These are phyloP conservation scores for Sutorius australiensis DNA, from an alignment of 768 basidiomycete species.

Conservation along the genomic window DNA sequence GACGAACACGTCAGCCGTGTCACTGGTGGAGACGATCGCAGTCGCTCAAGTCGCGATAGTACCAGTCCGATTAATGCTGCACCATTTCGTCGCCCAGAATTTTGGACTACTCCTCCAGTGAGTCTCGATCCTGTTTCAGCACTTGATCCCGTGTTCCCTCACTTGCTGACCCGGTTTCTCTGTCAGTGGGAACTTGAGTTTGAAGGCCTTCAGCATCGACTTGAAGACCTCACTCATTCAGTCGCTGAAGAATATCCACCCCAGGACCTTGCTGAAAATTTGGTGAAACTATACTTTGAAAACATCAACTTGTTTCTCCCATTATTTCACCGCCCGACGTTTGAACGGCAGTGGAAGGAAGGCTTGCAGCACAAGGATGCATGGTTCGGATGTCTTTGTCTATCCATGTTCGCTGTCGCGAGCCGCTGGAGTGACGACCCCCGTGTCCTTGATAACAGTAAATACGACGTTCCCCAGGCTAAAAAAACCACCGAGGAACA, in stretches of 20 bases:
- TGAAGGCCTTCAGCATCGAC: slow-evolving; percentile 41
- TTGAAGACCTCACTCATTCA: slow-evolving; percentile 29
- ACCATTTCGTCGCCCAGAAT: slow-evolving; percentile 40
- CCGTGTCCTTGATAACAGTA: slow-evolving; percentile 45
- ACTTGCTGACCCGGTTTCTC: neutral
- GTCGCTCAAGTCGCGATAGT: slow-evolving; percentile 16
- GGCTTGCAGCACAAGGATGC: slow-evolving; percentile 50
- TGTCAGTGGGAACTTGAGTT: slow-evolving; percentile 57
- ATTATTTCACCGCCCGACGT: slow-evolving; percentile 68
- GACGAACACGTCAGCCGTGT: slow-evolving; percentile 46
- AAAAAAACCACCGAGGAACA: slow-evolving; percentile 26
- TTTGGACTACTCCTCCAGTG: slow-evolving; percentile 59
- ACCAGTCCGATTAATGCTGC: slow-evolving; percentile 20
- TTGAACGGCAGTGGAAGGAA: slow-evolving; percentile 56
- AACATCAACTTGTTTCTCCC: slow-evolving; percentile 59
- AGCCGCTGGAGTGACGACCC: slow-evolving; percentile 63
- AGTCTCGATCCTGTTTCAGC: slow-evolving; percentile 18
- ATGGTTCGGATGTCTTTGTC: slow-evolving; percentile 59
- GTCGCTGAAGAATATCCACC: slow-evolving; percentile 56
- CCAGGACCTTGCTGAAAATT: slow-evolving; percentile 47
- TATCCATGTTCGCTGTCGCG: slow-evolving; percentile 65
- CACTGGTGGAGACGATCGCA: slow-evolving; percentile 15
- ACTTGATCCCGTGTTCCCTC: neutral
- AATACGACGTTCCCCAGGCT: slow-evolving; percentile 20
- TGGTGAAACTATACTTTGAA: slow-evolving; percentile 69